These are phyloP conservation scores for Ophioceras dolichostomum DNA, from an alignment of 2,329 filamentous ascomycete genomes.

Conservation along the genomic window DNA sequence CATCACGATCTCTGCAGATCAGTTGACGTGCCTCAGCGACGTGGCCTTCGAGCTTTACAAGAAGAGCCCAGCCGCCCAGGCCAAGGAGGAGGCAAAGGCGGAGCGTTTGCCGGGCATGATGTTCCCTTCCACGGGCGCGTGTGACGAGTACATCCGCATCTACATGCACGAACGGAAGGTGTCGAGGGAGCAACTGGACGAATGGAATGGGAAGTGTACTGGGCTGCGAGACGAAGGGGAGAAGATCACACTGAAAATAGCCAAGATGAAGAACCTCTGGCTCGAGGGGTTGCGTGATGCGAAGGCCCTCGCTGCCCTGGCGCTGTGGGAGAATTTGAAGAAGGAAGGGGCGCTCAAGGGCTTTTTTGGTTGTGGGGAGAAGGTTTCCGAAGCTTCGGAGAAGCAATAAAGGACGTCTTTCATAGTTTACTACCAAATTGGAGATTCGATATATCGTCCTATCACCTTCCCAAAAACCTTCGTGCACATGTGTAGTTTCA, in stretches of 20 bases:
- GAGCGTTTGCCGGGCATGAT: conserved; percentile 33
- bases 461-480: no score
- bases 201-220: conserved; percentile 45
- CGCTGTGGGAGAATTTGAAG: conserved; percentile 44
- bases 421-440: no score
- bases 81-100: conserved; percentile 11
- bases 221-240: conserved; percentile 46
- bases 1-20: conserved; percentile 32
- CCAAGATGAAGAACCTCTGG: conserved; percentile 45
- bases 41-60: conserved; percentile 23
- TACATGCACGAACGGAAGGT: conserved; percentile 44
- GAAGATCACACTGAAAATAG: conserved; percentile 48
- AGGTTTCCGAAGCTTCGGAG: no score
- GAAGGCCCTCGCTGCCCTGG: conserved; percentile 46
- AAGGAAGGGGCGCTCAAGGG: conserved; percentile 32
- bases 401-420: no score
- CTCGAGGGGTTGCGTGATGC: conserved; percentile 42
- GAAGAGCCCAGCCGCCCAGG: no score
- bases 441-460: no score
- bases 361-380: no score
- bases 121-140: conserved; percentile 46
- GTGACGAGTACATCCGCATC: conserved; percentile 47
- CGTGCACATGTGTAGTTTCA: no score
- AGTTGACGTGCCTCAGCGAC: conserved; percentile 39
- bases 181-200: conserved; percentile 31